Percentiles rank a stretch among this genome's conserved stretches.
Evolutionary conservation across 176 grass and related monocot species (phyloP).

Genomic region (Ensete glaucum): DNA sequence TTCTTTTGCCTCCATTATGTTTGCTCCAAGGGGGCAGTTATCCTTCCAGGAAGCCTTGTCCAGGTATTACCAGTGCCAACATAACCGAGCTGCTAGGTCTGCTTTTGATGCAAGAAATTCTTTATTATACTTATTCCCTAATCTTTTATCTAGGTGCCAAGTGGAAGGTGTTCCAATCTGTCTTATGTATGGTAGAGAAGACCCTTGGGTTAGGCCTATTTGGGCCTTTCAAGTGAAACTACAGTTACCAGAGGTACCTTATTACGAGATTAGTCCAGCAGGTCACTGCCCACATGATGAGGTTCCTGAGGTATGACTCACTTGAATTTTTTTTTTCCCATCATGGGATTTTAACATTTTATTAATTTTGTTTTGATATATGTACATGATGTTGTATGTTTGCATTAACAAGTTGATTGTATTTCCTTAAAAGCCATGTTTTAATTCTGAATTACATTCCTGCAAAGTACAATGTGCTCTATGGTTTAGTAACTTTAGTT

Average conservation of each 20-base stretch:
- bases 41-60: constrained; percentile 70
- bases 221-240: constrained; percentile 78
- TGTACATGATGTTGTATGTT: background rate
- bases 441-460: background rate
- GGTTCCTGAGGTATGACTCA: constrained; percentile 80
- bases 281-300: constrained; percentile 97
- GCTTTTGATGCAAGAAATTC: constrained; percentile 4
- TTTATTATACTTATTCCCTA: constrained; percentile 20
- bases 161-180: constrained; percentile 58
- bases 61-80: constrained; percentile 24
- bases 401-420: background rate
- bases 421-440: background rate
- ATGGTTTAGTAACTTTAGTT: background rate
- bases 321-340: background rate
- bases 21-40: constrained; percentile 62
- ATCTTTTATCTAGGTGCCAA: constrained; percentile 47
- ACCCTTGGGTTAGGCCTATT: constrained; percentile 86
- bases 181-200: constrained; percentile 96
- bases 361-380: background rate
- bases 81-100: background rate
- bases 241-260: constrained; percentile 69
- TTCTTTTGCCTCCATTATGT: constrained; percentile 97
- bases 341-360: background rate
- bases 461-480: background rate
- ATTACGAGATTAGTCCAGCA: constrained; percentile 94